A percentile compares a stretch with the other conserved stretches of the same genome.
Conservation (phyloP, 106 monocot species). For the Alisma plantagoaquatica region DNA sequence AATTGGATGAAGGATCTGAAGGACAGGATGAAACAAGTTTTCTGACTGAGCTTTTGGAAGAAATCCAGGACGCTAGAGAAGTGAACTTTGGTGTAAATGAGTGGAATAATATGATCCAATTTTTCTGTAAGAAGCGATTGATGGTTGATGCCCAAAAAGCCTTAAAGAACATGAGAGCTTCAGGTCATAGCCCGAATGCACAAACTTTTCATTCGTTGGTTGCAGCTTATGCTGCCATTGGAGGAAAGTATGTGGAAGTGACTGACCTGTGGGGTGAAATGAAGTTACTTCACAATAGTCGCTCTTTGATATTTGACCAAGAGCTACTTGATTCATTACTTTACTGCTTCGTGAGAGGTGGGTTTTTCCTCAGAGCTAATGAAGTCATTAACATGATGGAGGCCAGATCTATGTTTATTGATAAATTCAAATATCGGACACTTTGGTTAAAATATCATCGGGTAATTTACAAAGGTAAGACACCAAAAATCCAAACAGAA, state of each 20-base stretch:
- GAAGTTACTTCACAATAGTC: conserved; percentile 45
- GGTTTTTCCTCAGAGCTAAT: conserved; percentile 83
- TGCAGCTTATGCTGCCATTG: conserved; percentile 73
- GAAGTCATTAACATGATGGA: conserved; percentile 85
- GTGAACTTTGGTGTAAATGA: conserved; percentile 64
- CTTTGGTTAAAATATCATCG: conserved; percentile 84
- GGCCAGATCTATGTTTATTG: conserved; percentile 58
- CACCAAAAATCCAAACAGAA: conserved; percentile 62
- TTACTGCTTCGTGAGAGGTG: conserved; percentile 90
- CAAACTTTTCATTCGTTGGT: conserved; percentile 87
- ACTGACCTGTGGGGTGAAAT: conserved; percentile 92
- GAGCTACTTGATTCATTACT: conserved; percentile 79
- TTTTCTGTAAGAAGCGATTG: conserved; percentile 92
- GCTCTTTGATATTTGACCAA: conserved; percentile 61
- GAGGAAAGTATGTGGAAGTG: conserved; percentile 73
- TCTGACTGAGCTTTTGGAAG: conserved; percentile 63
- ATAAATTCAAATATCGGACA: conserved; percentile 73
- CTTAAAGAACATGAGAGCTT: conserved; percentile 74
- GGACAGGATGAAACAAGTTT: conserved; percentile 34
- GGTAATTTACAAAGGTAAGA: conserved; percentile 66
- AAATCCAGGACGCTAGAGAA: conserved; percentile 40
- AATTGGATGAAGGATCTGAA: conserved; percentile 36
- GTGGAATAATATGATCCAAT: conserved; percentile 86
- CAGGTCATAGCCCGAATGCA: conserved; percentile 71
- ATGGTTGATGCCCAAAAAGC: conserved; percentile 95